These are phyloP conservation scores for Periconia digitata DNA, from an alignment of 2,329 filamentous ascomycete genomes.

Conservation along the genomic window DNA sequence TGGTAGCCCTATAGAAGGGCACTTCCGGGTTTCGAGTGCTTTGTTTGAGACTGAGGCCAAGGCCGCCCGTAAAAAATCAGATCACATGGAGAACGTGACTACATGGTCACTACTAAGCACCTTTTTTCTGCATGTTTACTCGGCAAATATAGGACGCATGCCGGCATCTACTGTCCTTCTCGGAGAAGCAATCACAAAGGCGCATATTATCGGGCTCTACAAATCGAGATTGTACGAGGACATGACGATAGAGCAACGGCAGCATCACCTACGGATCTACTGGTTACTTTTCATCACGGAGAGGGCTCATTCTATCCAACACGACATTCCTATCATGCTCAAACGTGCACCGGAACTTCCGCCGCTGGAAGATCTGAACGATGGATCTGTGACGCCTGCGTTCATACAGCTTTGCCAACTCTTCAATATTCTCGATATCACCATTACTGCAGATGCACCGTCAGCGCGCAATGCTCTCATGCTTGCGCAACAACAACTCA, in stretches of 20 bases:
- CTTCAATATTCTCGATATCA: slow-evolving; percentile 37
- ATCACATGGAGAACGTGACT: slow-evolving; percentile 35
- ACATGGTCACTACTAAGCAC: slow-evolving; percentile 31
- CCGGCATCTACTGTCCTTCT: slow-evolving; percentile 33
- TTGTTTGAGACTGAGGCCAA: slow-evolving; percentile 34
- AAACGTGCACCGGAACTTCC: slow-evolving; percentile 34
- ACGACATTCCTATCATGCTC: slow-evolving; percentile 36
- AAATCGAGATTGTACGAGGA: slow-evolving; percentile 26
- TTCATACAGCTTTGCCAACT: slow-evolving; percentile 39
- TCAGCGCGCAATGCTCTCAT: slow-evolving; percentile 32
- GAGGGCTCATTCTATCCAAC: slow-evolving; percentile 38
- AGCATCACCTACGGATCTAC: slow-evolving; percentile 35
- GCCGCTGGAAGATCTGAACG: slow-evolving; percentile 29
- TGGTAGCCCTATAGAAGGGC: slow-evolving; percentile 34
- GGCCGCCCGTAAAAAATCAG: slow-evolving; percentile 27
- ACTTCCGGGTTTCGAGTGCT: slow-evolving; percentile 33
- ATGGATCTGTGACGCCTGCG: slow-evolving; percentile 34
- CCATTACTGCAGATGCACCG: slow-evolving; percentile 35
- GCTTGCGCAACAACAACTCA: slow-evolving; percentile 35
- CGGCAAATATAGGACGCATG: slow-evolving; percentile 40
- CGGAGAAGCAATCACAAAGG: slow-evolving; percentile 37
- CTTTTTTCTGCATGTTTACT: slow-evolving; percentile 40
- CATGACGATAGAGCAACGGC: slow-evolving; percentile 27
- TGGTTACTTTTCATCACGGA: slow-evolving; percentile 42
- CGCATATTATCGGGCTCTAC: slow-evolving; percentile 36